Evolutionary conservation across 2,329 filamentous ascomycete genomes (phyloP).

Genomic region (Ophiostoma tasmaniense): DNA sequence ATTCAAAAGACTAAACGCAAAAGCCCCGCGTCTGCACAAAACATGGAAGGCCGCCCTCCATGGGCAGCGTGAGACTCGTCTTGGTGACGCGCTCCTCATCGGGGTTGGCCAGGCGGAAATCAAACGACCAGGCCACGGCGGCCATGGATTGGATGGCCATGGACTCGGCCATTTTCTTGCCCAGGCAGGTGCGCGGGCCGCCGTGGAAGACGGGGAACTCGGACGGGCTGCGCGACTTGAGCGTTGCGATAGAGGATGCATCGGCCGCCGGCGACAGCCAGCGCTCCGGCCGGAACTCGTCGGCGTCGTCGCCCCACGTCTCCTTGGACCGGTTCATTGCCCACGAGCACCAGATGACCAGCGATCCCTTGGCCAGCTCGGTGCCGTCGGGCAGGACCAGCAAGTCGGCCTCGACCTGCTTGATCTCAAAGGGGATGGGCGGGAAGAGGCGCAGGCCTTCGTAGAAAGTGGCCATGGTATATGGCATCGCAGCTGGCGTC

Average conservation of each 20-base stretch:
- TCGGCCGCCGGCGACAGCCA: conserved; percentile 36
- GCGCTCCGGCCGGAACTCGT: conserved; percentile 47
- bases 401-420: conserved; percentile 43
- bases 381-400: conserved; percentile 52
- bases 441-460: conserved; percentile 54
- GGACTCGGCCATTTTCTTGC: conserved; percentile 56
- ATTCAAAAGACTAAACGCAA: background rate
- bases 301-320: conserved; percentile 51
- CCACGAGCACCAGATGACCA: conserved; percentile 57
- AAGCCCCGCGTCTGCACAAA: conserved; percentile 23
- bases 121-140: conserved; percentile 40
- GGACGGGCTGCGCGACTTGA: conserved; percentile 38
- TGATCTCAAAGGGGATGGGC: conserved; percentile 58
- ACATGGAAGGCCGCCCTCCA: conserved; percentile 51
- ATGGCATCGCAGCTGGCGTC: conserved; percentile 41
- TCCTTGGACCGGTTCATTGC: conserved; percentile 50
- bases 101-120: conserved; percentile 34
- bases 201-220: conserved; percentile 60
- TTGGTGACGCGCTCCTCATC: conserved; percentile 42
- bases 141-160: conserved; percentile 50
- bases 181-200: conserved; percentile 51
- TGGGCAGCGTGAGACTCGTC: conserved; percentile 55
- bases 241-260: conserved; percentile 19
- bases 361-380: conserved; percentile 42
- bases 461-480: conserved; percentile 53